Percentiles rank a stretch among this genome's conserved stretches.
Conservation (phyloP, 768 basidiomycete genomes). For the Rhizopogon vulgaris region DNA sequence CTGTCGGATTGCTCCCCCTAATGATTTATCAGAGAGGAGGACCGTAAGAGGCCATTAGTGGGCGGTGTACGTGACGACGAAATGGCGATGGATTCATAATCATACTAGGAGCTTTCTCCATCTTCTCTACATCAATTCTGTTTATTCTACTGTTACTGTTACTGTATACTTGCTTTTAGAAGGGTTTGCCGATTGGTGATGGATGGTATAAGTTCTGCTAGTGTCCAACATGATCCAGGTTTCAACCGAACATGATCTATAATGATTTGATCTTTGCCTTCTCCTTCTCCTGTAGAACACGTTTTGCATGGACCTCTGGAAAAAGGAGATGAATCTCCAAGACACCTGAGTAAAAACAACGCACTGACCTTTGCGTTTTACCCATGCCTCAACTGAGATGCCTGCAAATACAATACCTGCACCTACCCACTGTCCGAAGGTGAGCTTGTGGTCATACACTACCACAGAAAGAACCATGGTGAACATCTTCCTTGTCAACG, state of each 20-base stretch:
- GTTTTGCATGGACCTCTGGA: constrained; percentile 77
- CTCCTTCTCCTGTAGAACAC: constrained; percentile 76
- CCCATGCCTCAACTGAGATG: constrained; percentile 87
- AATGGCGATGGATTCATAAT: constrained; percentile 27
- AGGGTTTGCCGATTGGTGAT: background rate
- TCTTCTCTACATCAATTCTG: background rate
- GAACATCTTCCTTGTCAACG: constrained; percentile 93
- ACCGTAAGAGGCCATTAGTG: constrained; percentile 37
- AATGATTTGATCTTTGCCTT: constrained; percentile 77
- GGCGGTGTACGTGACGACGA: constrained; percentile 25
- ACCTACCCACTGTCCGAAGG: constrained; percentile 88
- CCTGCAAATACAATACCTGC: constrained; percentile 91
- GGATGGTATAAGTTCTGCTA: background rate
- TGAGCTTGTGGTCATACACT: constrained; percentile 83
- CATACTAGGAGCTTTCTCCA: background rate
- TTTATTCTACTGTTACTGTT: background rate
- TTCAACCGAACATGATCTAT: constrained; percentile 31
- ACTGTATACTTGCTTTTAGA: background rate
- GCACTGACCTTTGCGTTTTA: constrained; percentile 75
- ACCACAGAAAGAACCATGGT: constrained; percentile 96
- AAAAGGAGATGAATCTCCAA: constrained; percentile 7
- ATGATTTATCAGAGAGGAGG: constrained; percentile 29
- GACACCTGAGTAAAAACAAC: background rate
- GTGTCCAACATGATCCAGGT: background rate
- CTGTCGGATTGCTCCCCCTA: background rate